Evolutionary conservation across 345 rosid genomes (phyloP), one percentile per base, ranked within the genome.

Genomic region (Angophora floribunda): DNA sequence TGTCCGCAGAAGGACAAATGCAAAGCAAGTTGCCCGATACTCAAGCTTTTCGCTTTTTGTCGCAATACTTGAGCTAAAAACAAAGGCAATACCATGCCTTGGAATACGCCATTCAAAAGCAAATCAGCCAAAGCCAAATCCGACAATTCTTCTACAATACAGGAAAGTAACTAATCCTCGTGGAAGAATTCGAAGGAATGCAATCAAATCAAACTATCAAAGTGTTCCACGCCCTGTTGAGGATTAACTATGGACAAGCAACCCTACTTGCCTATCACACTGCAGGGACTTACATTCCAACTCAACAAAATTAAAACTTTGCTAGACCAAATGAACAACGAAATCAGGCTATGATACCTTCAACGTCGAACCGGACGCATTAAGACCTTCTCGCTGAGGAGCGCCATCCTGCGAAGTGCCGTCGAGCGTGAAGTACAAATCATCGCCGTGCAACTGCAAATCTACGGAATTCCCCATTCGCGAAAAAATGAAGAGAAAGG

Each of bases 401-500:
- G 90, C 90, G 52, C 89, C 91, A 28, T 96, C 98, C 75, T 59
- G 91, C 26, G 91, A 90, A 51, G 92, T 79, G 87, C 88, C 87
- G 85, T 96, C 99, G 6, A 96, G 87, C 2, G 98, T 95, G 90
- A 93, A 95, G 92, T 96, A 97, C 16, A 96, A 92, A 88, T 97
- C 99, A 59, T 95, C 98, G 28, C 96, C 99, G 88, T 97, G 98
- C 87, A 97, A 89, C 92, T 95, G 97, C 91, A 96, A 95, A 93
- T 96, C 98, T 97, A 75, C 84, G 49, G 19, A 44, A 75, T 75
- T 19, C 21, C 84, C 26, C 9, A 19, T 19, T 75, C 84, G 84
- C 49, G 49, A 75, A 75, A 14, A 75, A 36, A 41, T 6, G 87
- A 85, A 85, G 41, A 10, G 26, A 85, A 22, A 30, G 52, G 14